phyloP scores from a whole-genome alignment of 2,329 filamentous ascomycete species.

The Pezicula carpinea region DNA sequence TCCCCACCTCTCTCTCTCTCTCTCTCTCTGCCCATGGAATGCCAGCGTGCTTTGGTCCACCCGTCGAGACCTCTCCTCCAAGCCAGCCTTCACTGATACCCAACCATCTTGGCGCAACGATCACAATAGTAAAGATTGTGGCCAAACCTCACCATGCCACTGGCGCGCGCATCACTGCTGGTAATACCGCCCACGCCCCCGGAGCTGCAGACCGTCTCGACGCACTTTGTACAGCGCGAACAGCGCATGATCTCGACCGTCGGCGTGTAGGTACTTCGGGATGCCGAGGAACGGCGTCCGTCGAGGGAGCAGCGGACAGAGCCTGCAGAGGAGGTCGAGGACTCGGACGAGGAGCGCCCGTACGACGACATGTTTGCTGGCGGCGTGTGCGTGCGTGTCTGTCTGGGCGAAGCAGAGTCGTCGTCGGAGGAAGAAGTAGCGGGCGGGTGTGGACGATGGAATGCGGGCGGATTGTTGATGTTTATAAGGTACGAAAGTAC shows the following conservation, averaged over 20 bases:
- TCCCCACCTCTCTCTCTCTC: too few relatives aligned
- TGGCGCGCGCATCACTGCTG: conserved; percentile 52
- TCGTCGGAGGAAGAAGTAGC: too few relatives aligned
- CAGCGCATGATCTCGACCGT: conserved; percentile 56
- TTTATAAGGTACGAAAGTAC: too few relatives aligned
- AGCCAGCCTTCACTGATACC: conserved; percentile 22
- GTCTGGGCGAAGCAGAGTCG: too few relatives aligned
- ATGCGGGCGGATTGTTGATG: too few relatives aligned
- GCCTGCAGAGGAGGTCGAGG: not conserved
- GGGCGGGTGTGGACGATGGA: too few relatives aligned
- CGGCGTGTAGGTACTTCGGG: not conserved
- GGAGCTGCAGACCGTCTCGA: conserved; percentile 48
- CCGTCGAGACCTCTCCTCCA: too few relatives aligned
- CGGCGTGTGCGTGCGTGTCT: too few relatives aligned
- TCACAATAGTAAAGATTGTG: conserved; percentile 64
- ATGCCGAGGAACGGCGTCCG: not conserved
- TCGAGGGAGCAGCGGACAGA: conserved; percentile 14
- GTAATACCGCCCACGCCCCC: conserved; percentile 14
- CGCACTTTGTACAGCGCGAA: conserved; percentile 55
- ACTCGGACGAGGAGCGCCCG: not conserved
- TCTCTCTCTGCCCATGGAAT: too few relatives aligned
- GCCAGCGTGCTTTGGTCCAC: too few relatives aligned
- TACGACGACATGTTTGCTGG: not conserved
- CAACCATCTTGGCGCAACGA: conserved; percentile 58
- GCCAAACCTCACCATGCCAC: conserved; percentile 60